Percentiles rank a stretch among this genome's conserved stretches.
phyloP scores from a whole-genome alignment of 768 basidiomycete species.

The Leucocoprinus sp. region DNA sequence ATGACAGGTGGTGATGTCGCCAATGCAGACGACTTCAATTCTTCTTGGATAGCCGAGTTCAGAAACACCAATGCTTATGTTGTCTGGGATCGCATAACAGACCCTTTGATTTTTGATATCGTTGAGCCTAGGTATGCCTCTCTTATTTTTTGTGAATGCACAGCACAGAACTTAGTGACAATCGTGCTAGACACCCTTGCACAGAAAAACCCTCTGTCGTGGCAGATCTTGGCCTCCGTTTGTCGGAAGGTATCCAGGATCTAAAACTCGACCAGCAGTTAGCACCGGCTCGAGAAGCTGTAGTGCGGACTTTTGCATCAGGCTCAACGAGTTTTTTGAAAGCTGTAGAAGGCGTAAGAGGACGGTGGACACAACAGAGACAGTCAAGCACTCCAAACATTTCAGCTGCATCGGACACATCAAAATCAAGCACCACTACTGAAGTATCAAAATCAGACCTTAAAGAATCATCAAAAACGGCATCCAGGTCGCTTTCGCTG shows the following conservation, averaged over 20 bases:
- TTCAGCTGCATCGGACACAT: slow-evolving; percentile 20
- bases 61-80: slow-evolving; percentile 80
- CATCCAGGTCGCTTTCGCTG: slow-evolving; percentile 16
- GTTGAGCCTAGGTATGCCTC: slow-evolving; percentile 75
- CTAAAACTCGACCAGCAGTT: slow-evolving; percentile 88
- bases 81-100: slow-evolving; percentile 86
- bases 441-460: slow-evolving; percentile 30
- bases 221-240: slow-evolving; percentile 83
- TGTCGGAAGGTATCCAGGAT: slow-evolving; percentile 92
- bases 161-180: no score
- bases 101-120: slow-evolving; percentile 90
- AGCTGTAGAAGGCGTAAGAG: slow-evolving; percentile 84
- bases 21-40: slow-evolving; percentile 75
- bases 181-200: slow-evolving; percentile 94
- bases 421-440: slow-evolving; percentile 28
- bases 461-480: not conserved
- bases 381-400: slow-evolving; percentile 14
- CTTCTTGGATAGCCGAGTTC: slow-evolving; percentile 83
- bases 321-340: slow-evolving; percentile 81
- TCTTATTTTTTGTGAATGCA: not conserved
- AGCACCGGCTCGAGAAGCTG: slow-evolving; percentile 87
- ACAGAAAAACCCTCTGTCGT: slow-evolving; percentile 85
- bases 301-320: slow-evolving; percentile 63
- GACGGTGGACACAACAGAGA: slow-evolving; percentile 45
- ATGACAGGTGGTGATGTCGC: slow-evolving; percentile 43